A percentile compares a stretch with the other conserved stretches of the same genome.
These are phyloP conservation scores for Clitopilus passeckerianus DNA, from an alignment of 768 basidiomycete species.

Conservation along the genomic window DNA sequence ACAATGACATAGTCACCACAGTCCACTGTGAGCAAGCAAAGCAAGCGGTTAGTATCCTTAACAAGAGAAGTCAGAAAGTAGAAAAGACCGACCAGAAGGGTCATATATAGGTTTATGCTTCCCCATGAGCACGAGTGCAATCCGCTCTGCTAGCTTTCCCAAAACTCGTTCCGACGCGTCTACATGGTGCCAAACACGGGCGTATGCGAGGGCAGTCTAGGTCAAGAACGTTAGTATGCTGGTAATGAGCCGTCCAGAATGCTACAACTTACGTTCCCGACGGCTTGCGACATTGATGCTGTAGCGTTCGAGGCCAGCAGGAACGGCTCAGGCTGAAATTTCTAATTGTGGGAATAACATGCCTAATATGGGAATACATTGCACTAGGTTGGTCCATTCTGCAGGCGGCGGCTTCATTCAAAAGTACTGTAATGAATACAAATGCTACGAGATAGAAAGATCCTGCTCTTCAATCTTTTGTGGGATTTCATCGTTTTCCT, in stretches of 20 bases:
- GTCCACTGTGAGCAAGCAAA: slow-evolving; percentile 55
- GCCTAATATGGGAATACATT: background rate
- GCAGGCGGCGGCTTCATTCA: no score
- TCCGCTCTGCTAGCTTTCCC: slow-evolving; percentile 90
- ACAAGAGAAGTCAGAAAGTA: background rate
- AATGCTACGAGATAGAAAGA: background rate
- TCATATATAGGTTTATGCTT: slow-evolving; percentile 99
- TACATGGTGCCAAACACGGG: slow-evolving; percentile 95
- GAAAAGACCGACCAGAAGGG: slow-evolving; percentile 61
- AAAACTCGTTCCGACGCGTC: slow-evolving; percentile 88
- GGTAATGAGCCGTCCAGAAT: background rate
- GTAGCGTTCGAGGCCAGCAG: background rate
- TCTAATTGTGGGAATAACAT: background rate
- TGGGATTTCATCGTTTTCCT: background rate
- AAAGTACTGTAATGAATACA: no score
- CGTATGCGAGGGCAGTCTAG: slow-evolving; percentile 92
- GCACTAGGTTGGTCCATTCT: no score
- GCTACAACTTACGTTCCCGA: slow-evolving; percentile 65
- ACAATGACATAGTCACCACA: slow-evolving; percentile 98
- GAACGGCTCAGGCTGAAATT: background rate
- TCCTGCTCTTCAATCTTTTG: background rate
- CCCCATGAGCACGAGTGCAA: slow-evolving; percentile 96
- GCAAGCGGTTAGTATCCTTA: background rate
- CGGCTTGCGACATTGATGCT: slow-evolving; percentile 68
- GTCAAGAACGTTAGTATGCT: background rate